Percentiles rank a stretch among this genome's conserved stretches.
These are phyloP conservation scores for Fusarium protoensiforme DNA, from an alignment of 2,329 filamentous ascomycete genomes.

Conservation along the genomic window DNA sequence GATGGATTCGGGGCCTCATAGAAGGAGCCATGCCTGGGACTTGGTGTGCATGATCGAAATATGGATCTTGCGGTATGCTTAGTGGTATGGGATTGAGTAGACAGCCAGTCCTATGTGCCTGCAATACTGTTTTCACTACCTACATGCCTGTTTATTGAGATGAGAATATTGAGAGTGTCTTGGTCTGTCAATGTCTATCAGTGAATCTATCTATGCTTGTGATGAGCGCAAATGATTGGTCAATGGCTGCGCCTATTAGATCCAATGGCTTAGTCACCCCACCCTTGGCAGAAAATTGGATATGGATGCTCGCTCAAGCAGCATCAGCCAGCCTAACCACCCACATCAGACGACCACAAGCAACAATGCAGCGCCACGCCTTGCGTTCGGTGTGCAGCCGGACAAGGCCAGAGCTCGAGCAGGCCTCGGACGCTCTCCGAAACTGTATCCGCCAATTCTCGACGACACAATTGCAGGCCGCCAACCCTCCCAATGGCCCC, in stretches of 20 bases:
- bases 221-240: conserved; percentile 23
- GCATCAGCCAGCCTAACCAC: conserved; percentile 25
- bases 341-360: conserved; percentile 32
- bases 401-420: conserved; percentile 49
- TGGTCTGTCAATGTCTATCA: too few relatives aligned
- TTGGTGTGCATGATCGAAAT: conserved; percentile 29
- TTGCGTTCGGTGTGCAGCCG: conserved; percentile 52
- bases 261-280: conserved; percentile 39
- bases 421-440: conserved; percentile 45
- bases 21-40: conserved; percentile 27
- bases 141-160: neutral
- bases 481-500: conserved; percentile 39
- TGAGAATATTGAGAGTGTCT: neutral
- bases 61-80: conserved; percentile 37
- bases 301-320: conserved; percentile 22
- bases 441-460: conserved; percentile 52
- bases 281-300: conserved; percentile 38
- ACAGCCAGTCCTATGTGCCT: conserved; percentile 31
- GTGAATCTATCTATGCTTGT: neutral
- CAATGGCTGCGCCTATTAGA: conserved; percentile 12
- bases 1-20: conserved; percentile 17
- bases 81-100: conserved; percentile 31
- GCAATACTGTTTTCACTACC: neutral
- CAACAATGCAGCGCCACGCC: conserved; percentile 52
- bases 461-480: conserved; percentile 49